phyloP scores from a whole-genome alignment of 352 stramenopile genomes.

The Phytopythium mirpurense region DNA sequence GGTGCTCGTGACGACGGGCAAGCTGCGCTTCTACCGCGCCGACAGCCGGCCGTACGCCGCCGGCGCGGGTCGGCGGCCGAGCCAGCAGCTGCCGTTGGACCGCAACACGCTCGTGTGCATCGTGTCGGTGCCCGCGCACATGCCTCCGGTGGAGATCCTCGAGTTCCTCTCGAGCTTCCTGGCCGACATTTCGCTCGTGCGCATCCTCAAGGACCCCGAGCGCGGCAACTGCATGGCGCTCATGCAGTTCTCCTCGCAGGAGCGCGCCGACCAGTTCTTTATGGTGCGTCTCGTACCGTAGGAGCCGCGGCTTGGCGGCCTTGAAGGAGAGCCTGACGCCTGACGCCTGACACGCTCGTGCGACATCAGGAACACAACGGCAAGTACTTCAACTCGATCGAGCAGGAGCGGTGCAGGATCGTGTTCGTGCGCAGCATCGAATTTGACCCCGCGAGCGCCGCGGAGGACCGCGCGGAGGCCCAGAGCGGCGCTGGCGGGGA shows the following conservation, averaged over 20 bases:
- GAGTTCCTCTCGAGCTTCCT: slow-evolving; percentile 79
- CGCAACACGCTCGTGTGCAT: slow-evolving; percentile 78
- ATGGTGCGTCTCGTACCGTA: slow-evolving; percentile 11
- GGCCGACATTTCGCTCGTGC: slow-evolving; percentile 66
- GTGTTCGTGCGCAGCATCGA: slow-evolving; percentile 88
- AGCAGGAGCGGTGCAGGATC: slow-evolving; percentile 86
- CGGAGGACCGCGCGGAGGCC: background rate
- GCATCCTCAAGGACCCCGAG: slow-evolving; percentile 77
- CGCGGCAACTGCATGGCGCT: slow-evolving; percentile 84
- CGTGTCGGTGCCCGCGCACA: slow-evolving; percentile 79
- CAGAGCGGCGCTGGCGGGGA: slow-evolving; percentile 12
- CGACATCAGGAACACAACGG: slow-evolving; percentile 71
- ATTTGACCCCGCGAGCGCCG: slow-evolving; percentile 54
- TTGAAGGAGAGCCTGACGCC: background rate
- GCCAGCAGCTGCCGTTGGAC: slow-evolving; percentile 47
- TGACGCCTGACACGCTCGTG: background rate
- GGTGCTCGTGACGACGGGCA: slow-evolving; percentile 69
- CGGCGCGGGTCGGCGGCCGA: slow-evolving; percentile 9
- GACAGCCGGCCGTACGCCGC: slow-evolving; percentile 43
- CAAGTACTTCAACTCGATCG: slow-evolving; percentile 91
- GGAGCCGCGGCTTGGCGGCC: no score
- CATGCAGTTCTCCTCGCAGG: slow-evolving; percentile 75
- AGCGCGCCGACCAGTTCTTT: slow-evolving; percentile 82
- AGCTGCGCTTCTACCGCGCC: slow-evolving; percentile 77
- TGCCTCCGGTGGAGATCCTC: slow-evolving; percentile 81